Evolutionary conservation across 257 asterid genomes (phyloP), one percentile per base, ranked within the genome.

Genomic region (Phtheirospermum japonicum): DNA sequence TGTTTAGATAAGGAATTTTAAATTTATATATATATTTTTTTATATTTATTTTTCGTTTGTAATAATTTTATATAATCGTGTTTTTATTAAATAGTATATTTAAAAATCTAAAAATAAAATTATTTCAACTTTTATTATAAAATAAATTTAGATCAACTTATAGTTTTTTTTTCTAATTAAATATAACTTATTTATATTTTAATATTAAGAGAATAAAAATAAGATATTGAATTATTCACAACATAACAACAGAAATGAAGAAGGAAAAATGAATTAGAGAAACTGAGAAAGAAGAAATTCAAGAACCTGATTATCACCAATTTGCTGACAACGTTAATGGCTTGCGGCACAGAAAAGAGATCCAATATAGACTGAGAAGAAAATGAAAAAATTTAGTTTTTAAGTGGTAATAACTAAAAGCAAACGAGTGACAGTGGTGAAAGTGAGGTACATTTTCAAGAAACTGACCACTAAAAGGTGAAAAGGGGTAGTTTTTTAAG

Each of bases 301-400:
- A 61, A 36, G 70, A 61, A 75, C 80, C 80, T 75, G 73, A 45
- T 32, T 18, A 28, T 65, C 66, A 32, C 63, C 49, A 39, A 4
- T 70, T 50, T 17, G 59, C n/a, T 18, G 70, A 37, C 69, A 43
- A 31, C 26, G 40, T 34, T 10, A 16, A 40, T 32, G 37, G 53
- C 48, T 13, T 11, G 20, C 58, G 74, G 43, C 67, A 68, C 64
- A 49, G 16, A 39, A 11, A 40, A 56, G 49, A 23, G 79, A 34
- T 60, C 70, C 46, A 55, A 55, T 50, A 19, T 0, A 61, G 54
- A 36, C 43, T 32, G 36, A 53, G 66, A n/a, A 50, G 55, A 11
- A 30, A 54, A 52, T 4, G 31, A 37, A 33, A 16, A 9, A 40
- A 1, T 11, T 30, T 20, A 6, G 9, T 53, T 57, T 60, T 56